These are phyloP conservation scores for Nymphaea colorata DNA, from an alignment of 164 flowering plant species.

Conservation along the genomic window DNA sequence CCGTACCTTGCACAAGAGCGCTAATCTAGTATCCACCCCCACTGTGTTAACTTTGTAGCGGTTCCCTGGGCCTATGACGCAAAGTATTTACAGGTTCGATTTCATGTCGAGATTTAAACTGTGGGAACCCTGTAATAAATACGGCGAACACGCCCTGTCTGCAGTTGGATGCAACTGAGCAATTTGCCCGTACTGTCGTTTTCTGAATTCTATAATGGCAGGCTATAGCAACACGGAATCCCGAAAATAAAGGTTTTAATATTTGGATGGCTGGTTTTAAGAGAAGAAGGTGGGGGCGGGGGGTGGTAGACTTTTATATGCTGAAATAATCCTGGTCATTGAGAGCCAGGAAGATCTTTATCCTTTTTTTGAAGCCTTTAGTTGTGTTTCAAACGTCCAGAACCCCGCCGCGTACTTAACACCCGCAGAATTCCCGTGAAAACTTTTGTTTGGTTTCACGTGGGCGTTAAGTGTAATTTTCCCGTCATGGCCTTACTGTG, in stretches of 20 bases:
- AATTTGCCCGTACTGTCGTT: neutral
- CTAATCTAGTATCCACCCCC: neutral
- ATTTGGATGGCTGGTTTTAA: neutral
- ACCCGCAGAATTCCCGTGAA: neutral
- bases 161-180: neutral
- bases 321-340: neutral
- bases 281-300: neutral
- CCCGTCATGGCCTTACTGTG: neutral
- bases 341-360: neutral
- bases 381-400: neutral
- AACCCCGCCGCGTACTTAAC: too few species aligned
- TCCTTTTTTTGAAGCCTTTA: neutral
- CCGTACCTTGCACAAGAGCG: neutral
- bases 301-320: neutral
- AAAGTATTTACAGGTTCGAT: too few species aligned
- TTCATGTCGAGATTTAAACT: too few species aligned
- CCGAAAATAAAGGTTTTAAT: neutral
- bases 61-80: too few species aligned
- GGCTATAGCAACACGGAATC: neutral
- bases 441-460: neutral
- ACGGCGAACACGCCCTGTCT: neutral
- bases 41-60: too few species aligned
- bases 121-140: too few species aligned
- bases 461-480: neutral
- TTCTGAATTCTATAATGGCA: neutral